Conservation (phyloP, 768 basidiomycete species). For the Phaeotremella fagi region DNA sequence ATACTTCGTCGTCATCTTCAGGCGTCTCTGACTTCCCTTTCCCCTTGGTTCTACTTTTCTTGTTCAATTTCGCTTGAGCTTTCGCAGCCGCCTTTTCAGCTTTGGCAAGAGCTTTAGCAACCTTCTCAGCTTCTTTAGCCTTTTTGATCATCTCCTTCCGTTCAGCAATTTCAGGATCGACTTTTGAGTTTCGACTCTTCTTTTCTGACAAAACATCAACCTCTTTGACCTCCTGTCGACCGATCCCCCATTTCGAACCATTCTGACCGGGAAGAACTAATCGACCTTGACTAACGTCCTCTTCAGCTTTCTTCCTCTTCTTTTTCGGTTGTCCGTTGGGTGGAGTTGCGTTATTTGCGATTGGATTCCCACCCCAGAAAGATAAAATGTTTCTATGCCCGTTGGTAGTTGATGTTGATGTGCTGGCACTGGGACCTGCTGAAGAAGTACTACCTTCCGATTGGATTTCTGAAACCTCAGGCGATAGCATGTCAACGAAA, state of each 20-base stretch:
- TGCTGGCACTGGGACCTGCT: background rate
- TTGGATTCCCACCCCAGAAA: background rate
- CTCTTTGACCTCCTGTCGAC: conserved; percentile 3
- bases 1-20: background rate
- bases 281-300: background rate
- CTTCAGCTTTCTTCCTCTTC: background rate
- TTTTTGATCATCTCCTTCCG: conserved; percentile 3
- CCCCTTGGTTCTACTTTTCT: background rate
- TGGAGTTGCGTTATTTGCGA: background rate
- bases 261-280: background rate
- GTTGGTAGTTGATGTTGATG: too few species aligned
- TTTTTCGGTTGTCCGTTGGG: background rate
- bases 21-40: background rate
- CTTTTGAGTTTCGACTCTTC: conserved; percentile 11
- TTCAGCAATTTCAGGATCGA: conserved; percentile 6
- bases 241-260: background rate
- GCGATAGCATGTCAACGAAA: background rate
- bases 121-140: background rate
- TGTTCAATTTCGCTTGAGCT: conserved; percentile 1
- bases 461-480: background rate
- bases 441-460: background rate
- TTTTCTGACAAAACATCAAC: conserved; percentile 14
- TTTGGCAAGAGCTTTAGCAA: conserved; percentile 1
- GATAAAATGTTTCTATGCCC: background rate
- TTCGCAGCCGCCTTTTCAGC: background rate